A percentile compares a stretch with the other conserved stretches of the same genome.
phyloP scores from a whole-genome alignment of 306 rosid species.

The Fragaria ananassa region DNA sequence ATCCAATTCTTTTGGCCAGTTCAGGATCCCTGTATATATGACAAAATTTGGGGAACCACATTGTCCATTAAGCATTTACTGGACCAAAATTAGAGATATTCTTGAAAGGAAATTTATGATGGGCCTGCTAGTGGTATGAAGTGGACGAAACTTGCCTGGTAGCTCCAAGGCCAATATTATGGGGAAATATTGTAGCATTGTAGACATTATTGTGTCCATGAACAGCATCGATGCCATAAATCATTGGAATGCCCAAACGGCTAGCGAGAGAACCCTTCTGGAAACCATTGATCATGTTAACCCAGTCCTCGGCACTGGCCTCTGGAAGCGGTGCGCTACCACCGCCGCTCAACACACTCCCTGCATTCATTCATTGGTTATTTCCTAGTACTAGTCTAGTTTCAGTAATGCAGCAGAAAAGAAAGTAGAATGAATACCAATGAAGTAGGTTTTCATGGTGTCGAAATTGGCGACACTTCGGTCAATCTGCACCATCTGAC shows the following conservation, averaged over 20 bases:
- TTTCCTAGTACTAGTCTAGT: background rate
- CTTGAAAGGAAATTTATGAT: background rate
- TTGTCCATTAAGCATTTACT: background rate
- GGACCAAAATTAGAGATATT: background rate
- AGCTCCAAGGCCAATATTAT: slow-evolving; percentile 92
- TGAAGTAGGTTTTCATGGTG: slow-evolving; percentile 60
- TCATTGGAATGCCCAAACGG: slow-evolving; percentile 92
- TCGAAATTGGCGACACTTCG: slow-evolving; percentile 70
- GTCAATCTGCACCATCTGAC: slow-evolving; percentile 97
- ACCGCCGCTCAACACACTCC: slow-evolving; percentile 95
- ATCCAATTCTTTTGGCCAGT: slow-evolving; percentile 65
- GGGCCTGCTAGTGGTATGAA: too few species aligned
- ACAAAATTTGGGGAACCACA: slow-evolving; percentile 15
- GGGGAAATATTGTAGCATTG: slow-evolving; percentile 84
- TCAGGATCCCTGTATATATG: slow-evolving; percentile 59
- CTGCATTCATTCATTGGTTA: slow-evolving; percentile 26
- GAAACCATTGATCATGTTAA: slow-evolving; percentile 77
- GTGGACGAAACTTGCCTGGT: slow-evolving; percentile 57
- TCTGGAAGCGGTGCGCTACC: slow-evolving; percentile 85
- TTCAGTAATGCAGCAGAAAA: background rate
- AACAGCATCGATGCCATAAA: slow-evolving; percentile 96
- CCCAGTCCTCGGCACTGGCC: slow-evolving; percentile 90
- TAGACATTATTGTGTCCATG: slow-evolving; percentile 96
- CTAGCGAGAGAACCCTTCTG: slow-evolving; percentile 77
- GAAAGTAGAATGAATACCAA: slow-evolving; percentile 37